phyloP scores from a whole-genome alignment of 371 early-diverging fungal species.

The Globomyces sp. region DNA sequence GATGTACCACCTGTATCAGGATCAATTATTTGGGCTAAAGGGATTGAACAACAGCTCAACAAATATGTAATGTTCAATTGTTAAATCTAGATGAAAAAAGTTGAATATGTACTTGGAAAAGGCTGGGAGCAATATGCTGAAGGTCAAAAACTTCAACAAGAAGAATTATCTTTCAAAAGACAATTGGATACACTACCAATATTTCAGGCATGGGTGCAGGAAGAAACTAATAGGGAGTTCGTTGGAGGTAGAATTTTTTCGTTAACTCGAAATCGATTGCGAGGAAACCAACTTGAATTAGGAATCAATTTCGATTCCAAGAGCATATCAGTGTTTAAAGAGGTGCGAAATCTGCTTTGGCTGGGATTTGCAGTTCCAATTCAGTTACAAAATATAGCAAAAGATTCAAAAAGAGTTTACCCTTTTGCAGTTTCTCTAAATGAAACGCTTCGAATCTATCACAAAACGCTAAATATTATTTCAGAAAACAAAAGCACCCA shows the following conservation, averaged over 20 bases:
- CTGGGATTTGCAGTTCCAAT: conserved; percentile 91
- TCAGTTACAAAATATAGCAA: conserved; percentile 87
- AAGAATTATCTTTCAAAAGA: conserved; percentile 86
- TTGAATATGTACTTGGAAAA: conserved; percentile 96
- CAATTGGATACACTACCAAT: conserved; percentile 88
- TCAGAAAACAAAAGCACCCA: conserved; percentile 69
- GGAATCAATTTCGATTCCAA: conserved; percentile 93
- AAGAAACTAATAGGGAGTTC: conserved; percentile 82
- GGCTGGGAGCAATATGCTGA: conserved; percentile 97
- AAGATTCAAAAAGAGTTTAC: conserved; percentile 95
- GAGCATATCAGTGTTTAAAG: conserved; percentile 94
- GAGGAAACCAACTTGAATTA: conserved; percentile 65
- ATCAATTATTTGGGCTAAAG: conserved; percentile 96
- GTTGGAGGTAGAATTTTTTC: conserved; percentile 92
- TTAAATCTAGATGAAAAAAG: conserved; percentile 79
- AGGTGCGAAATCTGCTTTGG: conserved; percentile 93
- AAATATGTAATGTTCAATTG: conserved; percentile 37
- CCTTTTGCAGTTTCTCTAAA: conserved; percentile 95
- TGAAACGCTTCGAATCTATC: conserved; percentile 92
- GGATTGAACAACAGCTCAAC: conserved; percentile 95
- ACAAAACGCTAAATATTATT: conserved; percentile 67
- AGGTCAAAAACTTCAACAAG: conserved; percentile 90
- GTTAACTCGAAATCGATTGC: conserved; percentile 81
- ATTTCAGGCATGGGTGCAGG: conserved; percentile 90
- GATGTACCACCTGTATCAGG: conserved; percentile 94